These are phyloP conservation scores for Diaporthe humulicola DNA, from an alignment of 2,329 filamentous ascomycete genomes.

Conservation along the genomic window DNA sequence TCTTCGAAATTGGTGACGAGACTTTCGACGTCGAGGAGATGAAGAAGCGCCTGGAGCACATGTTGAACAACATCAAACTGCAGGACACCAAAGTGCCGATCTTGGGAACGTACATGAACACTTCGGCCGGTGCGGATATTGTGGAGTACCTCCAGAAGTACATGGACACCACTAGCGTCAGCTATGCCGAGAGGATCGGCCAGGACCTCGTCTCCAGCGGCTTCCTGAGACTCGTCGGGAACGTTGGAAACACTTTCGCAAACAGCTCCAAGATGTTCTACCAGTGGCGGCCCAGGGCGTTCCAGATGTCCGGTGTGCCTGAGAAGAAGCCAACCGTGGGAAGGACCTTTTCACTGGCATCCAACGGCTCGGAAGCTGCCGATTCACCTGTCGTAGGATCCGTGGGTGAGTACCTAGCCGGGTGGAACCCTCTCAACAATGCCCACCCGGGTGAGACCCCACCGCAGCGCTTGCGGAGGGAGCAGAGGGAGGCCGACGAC, in stretches of 20 bases:
- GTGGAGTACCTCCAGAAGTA: conserved; percentile 94
- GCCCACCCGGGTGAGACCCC: conserved; percentile 94
- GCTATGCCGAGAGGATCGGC: conserved; percentile 93
- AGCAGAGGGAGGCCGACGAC: conserved; percentile 91
- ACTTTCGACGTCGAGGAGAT: conserved; percentile 87
- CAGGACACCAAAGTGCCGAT: conserved; percentile 96
- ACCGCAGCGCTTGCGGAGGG: conserved; percentile 85
- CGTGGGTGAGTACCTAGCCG: conserved; percentile 89
- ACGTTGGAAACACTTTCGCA: conserved; percentile 94
- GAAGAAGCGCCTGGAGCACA: conserved; percentile 89
- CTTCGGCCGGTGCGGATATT: conserved; percentile 91
- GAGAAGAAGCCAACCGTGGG: conserved; percentile 84
- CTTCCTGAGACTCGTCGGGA: conserved; percentile 90
- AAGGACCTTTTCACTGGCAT: conserved; percentile 80
- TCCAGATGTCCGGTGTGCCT: conserved; percentile 87
- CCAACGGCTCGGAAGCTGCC: conserved; percentile 64
- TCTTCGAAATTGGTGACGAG: conserved; percentile 91
- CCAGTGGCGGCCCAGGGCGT: conserved; percentile 94
- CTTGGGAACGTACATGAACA: conserved; percentile 93
- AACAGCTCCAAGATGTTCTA: conserved; percentile 99
- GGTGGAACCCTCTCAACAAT: conserved; percentile 94
- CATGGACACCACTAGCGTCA: conserved; percentile 85
- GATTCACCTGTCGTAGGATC: conserved; percentile 87
- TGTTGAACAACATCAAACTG: conserved; percentile 87
- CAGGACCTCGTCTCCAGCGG: conserved; percentile 91